Percentiles rank a stretch among this genome's conserved stretches.
Conservation (phyloP, 768 basidiomycete species). For the Piloderma croceum region DNA sequence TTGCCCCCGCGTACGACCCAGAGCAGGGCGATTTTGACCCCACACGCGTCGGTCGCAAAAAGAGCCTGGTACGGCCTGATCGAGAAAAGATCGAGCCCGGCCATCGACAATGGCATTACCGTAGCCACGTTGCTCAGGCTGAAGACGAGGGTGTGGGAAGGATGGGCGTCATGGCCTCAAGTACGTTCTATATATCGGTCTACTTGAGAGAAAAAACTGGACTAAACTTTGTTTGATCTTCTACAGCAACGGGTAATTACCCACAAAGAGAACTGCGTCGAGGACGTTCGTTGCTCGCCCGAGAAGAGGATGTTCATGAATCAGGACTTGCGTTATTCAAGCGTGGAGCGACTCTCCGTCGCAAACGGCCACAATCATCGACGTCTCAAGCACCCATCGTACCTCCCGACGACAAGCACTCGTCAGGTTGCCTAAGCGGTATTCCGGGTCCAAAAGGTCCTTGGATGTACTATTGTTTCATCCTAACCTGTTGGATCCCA, state of each 20-base stretch:
- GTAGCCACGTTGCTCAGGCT: conserved; percentile 75
- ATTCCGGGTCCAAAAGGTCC: conserved; percentile 87
- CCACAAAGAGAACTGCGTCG: conserved; percentile 67
- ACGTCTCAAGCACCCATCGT: conserved; percentile 32
- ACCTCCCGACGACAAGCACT: conserved; percentile 33
- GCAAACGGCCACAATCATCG: conserved; percentile 51
- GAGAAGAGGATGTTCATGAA: conserved; percentile 89
- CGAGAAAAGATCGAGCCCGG: conserved; percentile 94
- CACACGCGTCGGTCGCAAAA: conserved; percentile 68
- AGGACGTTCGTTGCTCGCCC: conserved; percentile 82
- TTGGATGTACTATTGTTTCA: conserved; percentile 93
- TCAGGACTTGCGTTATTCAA: conserved; percentile 92
- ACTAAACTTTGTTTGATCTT: conserved; percentile 6
- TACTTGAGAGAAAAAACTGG: not conserved
- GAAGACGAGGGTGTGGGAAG: conserved; percentile 59
- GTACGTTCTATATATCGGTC: conserved; percentile 44
- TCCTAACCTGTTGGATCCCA: conserved; percentile 83
- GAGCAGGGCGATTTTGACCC: conserved; percentile 40
- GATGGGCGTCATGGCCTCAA: conserved; percentile 73
- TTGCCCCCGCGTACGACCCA: conserved; percentile 34
- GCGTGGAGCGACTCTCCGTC: conserved; percentile 71
- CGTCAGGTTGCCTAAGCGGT: conserved; percentile 57
- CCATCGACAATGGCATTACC: conserved; percentile 93
- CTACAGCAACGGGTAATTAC: conserved; percentile 70
- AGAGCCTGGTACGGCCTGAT: conserved; percentile 88